Conservation (phyloP, 257 asterid species). For the Primulina eburnea region DNA sequence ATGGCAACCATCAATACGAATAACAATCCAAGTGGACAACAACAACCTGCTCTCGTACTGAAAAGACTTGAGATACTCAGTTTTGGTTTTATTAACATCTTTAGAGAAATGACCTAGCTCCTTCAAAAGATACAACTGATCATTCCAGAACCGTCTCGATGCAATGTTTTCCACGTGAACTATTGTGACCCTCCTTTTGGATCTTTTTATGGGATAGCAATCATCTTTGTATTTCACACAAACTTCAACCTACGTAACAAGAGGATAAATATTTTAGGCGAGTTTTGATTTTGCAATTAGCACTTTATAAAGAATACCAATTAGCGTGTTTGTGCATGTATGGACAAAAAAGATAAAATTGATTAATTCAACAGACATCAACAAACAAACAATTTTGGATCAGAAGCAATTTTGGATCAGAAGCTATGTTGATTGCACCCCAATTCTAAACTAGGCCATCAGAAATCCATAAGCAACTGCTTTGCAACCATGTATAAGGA, state of each 20-base stretch:
- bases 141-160: constrained; percentile 71
- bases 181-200: constrained; percentile 44
- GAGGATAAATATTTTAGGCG: not conserved
- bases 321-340: not conserved
- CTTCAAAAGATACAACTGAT: constrained; percentile 39
- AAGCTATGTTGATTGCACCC: not conserved
- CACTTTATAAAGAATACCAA: constrained; percentile 8
- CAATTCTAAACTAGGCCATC: not conserved
- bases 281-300: constrained; percentile 15
- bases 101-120: constrained; percentile 58
- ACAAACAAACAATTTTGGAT: constrained; percentile 13
- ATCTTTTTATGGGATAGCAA: constrained; percentile 69
- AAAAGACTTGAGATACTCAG: constrained; percentile 65
- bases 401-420: constrained; percentile 12
- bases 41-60: constrained; percentile 52
- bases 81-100: constrained; percentile 47
- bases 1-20: constrained; percentile 91
- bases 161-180: constrained; percentile 65
- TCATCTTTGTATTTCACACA: constrained; percentile 61
- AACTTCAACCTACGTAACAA: constrained; percentile 49
- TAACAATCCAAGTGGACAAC: constrained; percentile 71
- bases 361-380: not conserved
- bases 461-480: not conserved
- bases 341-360: too few relatives aligned
- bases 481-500: not conserved